A percentile compares a stretch with the other conserved stretches of the same genome.
Conservation (phyloP, 805 yeast species). For the Candida michaelii region DNA sequence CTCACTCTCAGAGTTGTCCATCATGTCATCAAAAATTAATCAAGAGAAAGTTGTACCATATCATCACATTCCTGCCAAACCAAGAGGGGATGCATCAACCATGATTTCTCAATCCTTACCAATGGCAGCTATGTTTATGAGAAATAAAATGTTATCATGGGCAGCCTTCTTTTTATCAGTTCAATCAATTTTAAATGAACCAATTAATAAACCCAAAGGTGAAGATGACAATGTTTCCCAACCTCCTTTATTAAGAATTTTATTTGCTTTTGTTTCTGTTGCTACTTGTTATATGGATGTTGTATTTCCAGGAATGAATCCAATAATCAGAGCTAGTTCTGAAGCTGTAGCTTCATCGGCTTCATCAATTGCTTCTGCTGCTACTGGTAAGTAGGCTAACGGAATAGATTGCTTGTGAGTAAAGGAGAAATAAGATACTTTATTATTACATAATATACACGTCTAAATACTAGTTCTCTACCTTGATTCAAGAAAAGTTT, state of each 20-base stretch:
- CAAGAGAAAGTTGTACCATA: conserved; percentile 38
- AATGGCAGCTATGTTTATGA: conserved; percentile 69
- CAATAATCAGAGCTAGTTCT: conserved; percentile 26
- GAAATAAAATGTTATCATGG: conserved; percentile 58
- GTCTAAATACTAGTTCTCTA: neutral
- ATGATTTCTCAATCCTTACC: conserved; percentile 59
- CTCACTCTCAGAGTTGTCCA: neutral
- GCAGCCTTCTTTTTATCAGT: conserved; percentile 51
- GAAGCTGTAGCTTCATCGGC: conserved; percentile 21
- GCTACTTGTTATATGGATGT: conserved; percentile 56
- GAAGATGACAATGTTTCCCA: conserved; percentile 30
- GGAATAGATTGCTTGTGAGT: too few relatives aligned
- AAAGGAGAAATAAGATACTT: too few relatives aligned
- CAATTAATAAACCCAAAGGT: conserved; percentile 28
- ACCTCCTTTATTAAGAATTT: conserved; percentile 47
- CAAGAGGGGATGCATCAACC: conserved; percentile 41
- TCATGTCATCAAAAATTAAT: conserved; percentile 25
- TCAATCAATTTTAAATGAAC: conserved; percentile 48
- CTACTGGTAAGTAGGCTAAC: conserved; percentile 6
- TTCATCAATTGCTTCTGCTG: conserved; percentile 9
- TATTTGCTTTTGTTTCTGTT: conserved; percentile 48
- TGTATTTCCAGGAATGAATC: conserved; percentile 43
- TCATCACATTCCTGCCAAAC: conserved; percentile 49
- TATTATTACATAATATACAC: conserved; percentile 7
- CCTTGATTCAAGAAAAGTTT: too few relatives aligned